A percentile compares a stretch with the other conserved stretches of the same genome.
Evolutionary conservation across 1,284 basidiomycete species (phyloP).

Genomic region (Ustilago xerochloae): DNA sequence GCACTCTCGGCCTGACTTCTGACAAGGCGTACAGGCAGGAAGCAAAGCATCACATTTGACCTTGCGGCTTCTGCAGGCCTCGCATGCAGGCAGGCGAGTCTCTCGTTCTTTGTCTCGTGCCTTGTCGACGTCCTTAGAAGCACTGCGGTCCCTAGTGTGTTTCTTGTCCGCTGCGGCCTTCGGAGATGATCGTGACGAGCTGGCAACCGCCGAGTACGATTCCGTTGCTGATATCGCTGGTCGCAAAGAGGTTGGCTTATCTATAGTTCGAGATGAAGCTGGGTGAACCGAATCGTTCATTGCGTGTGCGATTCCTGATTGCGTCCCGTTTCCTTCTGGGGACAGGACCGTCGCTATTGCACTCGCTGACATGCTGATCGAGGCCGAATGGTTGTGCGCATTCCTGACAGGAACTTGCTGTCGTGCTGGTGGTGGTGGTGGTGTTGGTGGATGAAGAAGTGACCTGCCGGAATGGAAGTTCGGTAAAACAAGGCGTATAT

Average conservation of each 20-base stretch:
- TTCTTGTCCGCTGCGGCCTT: constrained; percentile 13
- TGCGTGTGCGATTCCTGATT: neutral
- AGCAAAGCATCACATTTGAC: constrained; percentile 50
- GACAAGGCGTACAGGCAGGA: constrained; percentile 46
- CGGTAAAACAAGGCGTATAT: neutral
- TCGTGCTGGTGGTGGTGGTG: constrained; percentile 7
- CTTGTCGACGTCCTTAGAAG: constrained; percentile 20
- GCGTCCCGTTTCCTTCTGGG: neutral
- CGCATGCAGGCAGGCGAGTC: constrained; percentile 40
- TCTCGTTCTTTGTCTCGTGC: constrained; percentile 29
- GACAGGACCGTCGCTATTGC: neutral
- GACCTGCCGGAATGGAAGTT: neutral
- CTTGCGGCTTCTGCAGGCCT: constrained; percentile 38
- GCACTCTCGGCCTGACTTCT: constrained; percentile 38
- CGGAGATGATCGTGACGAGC: constrained; percentile 11
- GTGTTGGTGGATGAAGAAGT: neutral
- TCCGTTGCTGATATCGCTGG: neutral
- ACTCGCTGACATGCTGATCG: constrained; percentile 15
- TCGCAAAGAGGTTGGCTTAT: neutral
- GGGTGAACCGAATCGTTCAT: neutral
- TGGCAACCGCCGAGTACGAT: neutral
- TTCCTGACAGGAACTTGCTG: neutral
- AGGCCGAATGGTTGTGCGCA: neutral
- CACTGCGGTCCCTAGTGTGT: constrained; percentile 6
- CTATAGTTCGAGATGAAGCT: neutral